Evolutionary conservation across 208 protist species (phyloP).

Genomic region (Leishmania aethiopica): DNA sequence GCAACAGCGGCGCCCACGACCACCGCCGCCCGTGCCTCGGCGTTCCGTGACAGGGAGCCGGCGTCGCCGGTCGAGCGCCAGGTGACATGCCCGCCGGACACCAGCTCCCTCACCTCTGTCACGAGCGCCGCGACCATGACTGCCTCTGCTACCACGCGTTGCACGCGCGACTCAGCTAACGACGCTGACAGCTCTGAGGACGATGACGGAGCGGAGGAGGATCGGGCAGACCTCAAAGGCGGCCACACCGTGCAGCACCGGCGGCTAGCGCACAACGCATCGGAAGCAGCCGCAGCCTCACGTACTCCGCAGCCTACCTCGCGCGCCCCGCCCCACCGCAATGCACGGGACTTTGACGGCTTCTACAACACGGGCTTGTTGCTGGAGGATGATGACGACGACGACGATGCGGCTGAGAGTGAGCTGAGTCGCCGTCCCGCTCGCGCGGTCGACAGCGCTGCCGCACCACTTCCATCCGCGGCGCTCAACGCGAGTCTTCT

Average conservation of each 20-base stretch:
- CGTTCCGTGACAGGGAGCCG: neutral
- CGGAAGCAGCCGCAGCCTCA: neutral
- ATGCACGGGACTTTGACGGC: constrained; percentile 12
- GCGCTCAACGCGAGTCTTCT: neutral
- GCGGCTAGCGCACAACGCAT: too few relatives aligned
- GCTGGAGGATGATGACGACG: constrained; percentile 12
- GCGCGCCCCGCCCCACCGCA: neutral
- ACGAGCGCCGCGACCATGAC: constrained; percentile 9
- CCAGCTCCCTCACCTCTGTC: constrained; percentile 6
- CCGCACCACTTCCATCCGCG: neutral
- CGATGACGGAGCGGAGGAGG: neutral
- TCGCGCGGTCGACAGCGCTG: neutral
- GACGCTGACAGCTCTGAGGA: neutral
- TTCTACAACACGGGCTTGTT: constrained; percentile 30
- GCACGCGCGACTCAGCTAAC: neutral
- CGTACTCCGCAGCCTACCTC: neutral
- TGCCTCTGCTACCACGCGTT: constrained; percentile 3
- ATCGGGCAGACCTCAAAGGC: too few relatives aligned
- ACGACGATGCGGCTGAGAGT: neutral
- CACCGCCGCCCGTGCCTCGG: neutral
- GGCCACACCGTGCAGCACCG: neutral
- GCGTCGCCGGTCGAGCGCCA: neutral
- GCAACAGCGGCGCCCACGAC: neutral
- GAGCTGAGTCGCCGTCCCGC: neutral
- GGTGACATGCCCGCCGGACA: constrained; percentile 26